phyloP scores from a whole-genome alignment of 495 filamentous ascomycete genomes.

The Penicillium arizonense region DNA sequence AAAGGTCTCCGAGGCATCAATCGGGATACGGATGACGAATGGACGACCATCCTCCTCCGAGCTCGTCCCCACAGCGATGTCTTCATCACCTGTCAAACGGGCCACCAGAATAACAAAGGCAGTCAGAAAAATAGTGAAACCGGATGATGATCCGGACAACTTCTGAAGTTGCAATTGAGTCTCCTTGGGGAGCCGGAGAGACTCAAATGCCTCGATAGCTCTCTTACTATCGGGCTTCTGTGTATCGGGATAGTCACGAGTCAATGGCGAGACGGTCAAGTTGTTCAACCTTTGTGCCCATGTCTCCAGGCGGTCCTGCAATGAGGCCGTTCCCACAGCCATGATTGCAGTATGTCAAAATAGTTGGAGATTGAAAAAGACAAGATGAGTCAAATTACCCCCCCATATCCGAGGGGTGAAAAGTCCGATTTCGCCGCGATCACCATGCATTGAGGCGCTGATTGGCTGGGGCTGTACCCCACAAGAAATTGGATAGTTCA shows the following conservation, averaged over 20 bases:
- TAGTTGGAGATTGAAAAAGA: conserved; percentile 13
- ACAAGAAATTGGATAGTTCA: conserved; percentile 8
- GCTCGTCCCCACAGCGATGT: conserved; percentile 50
- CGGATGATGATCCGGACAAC: conserved; percentile 37
- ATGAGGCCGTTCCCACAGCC: conserved; percentile 33
- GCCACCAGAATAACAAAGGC: conserved; percentile 49
- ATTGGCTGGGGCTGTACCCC: conserved; percentile 19
- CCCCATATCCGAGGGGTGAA: conserved; percentile 15
- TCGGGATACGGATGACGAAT: conserved; percentile 46
- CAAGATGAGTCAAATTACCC: conserved; percentile 22
- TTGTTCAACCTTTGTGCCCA: conserved; percentile 49
- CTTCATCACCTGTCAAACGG: conserved; percentile 53
- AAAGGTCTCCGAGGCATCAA: conserved; percentile 41
- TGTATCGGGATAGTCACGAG: conserved; percentile 49
- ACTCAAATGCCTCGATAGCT: conserved; percentile 49
- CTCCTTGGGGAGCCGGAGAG: conserved; percentile 37
- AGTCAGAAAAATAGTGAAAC: conserved; percentile 46
- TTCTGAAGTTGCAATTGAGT: conserved; percentile 40
- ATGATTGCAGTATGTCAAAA: conserved; percentile 32
- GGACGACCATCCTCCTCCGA: conserved; percentile 44
- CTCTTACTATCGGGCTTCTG: conserved; percentile 36
- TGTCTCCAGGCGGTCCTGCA: conserved; percentile 46
- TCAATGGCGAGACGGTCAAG: conserved; percentile 49
- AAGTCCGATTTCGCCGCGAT: conserved; percentile 27
- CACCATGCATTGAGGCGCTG: conserved; percentile 1